A percentile compares a stretch with the other conserved stretches of the same genome.
phyloP scores from a whole-genome alignment of 2,329 filamentous ascomycete genomes.

The Botrytis fragariae region DNA sequence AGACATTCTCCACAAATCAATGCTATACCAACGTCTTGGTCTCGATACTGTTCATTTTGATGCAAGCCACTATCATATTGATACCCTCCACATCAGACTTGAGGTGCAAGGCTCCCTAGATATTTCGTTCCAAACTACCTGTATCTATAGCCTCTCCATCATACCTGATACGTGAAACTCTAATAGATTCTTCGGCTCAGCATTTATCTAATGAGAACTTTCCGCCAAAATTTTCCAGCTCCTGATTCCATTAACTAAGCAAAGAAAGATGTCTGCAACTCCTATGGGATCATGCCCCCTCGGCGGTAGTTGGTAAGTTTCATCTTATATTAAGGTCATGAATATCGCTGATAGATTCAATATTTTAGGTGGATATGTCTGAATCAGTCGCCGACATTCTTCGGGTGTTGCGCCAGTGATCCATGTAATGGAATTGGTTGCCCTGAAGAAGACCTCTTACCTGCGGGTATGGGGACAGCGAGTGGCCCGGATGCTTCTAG shows the following conservation, averaged over 20 bases:
- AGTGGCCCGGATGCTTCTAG: background rate
- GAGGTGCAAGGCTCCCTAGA: background rate
- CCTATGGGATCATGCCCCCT: background rate
- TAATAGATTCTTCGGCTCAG: background rate
- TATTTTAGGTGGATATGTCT: constrained; percentile 23
- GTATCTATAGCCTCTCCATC: background rate
- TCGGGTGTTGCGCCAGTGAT: constrained; percentile 27
- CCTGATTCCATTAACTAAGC: background rate
- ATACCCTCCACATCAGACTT: background rate
- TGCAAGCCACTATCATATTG: background rate
- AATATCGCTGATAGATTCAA: background rate
- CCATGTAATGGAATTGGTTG: constrained; percentile 27
- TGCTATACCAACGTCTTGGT: background rate
- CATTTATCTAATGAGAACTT: background rate
- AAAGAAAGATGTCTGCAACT: background rate
- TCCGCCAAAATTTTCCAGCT: background rate
- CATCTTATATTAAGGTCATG: too few relatives aligned
- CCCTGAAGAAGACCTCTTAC: constrained; percentile 21
- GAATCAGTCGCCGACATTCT: constrained; percentile 24
- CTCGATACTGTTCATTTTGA: background rate
- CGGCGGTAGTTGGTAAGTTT: constrained; percentile 5
- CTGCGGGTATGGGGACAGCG: constrained; percentile 25
- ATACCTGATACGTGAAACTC: too few relatives aligned
- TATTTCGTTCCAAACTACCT: too few relatives aligned
- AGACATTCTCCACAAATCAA: background rate